A percentile compares a stretch with the other conserved stretches of the same genome.
Conservation (phyloP, 1,284 basidiomycete genomes). For the Tilletia walkeri region DNA sequence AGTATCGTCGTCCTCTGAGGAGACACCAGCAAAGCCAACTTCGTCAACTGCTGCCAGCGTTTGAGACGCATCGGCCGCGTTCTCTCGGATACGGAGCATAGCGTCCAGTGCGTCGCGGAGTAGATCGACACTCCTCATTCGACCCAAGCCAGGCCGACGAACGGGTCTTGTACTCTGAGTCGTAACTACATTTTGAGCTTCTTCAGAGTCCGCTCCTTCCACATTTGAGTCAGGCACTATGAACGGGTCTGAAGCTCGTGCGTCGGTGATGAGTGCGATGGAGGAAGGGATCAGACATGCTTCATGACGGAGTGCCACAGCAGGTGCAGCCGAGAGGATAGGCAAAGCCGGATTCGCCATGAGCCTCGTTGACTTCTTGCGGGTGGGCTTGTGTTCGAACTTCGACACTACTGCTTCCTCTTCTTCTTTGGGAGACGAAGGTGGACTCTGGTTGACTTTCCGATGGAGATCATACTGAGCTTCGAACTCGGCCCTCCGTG, state of each 20-base stretch:
- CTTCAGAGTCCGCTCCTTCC: not conserved
- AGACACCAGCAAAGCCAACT: not conserved
- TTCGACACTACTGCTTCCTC: not conserved
- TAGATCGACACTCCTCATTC: slow-evolving; percentile 9
- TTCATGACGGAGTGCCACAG: not conserved
- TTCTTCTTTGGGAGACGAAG: too few relatives aligned
- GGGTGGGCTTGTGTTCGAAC: not conserved
- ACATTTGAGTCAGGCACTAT: too few relatives aligned
- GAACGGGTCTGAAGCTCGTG: not conserved
- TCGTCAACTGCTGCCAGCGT: slow-evolving; percentile 3
- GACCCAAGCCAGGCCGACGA: not conserved
- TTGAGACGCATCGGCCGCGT: not conserved
- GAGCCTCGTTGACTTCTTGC: not conserved
- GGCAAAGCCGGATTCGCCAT: not conserved
- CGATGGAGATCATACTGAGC: not conserved
- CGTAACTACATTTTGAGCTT: too few relatives aligned
- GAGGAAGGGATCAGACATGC: slow-evolving; percentile 1
- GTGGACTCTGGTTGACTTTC: too few relatives aligned
- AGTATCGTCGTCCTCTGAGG: too few relatives aligned
- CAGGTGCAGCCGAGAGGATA: slow-evolving; percentile 10
- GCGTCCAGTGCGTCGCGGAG: slow-evolving; percentile 5
- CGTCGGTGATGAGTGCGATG: not conserved
- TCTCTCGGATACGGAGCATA: slow-evolving; percentile 6
- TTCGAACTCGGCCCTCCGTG: not conserved
- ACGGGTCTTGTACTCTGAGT: not conserved